Evolutionary conservation across 129 eudicot genomes (phyloP).

Genomic region (Helichrysum umbraculigerum): DNA sequence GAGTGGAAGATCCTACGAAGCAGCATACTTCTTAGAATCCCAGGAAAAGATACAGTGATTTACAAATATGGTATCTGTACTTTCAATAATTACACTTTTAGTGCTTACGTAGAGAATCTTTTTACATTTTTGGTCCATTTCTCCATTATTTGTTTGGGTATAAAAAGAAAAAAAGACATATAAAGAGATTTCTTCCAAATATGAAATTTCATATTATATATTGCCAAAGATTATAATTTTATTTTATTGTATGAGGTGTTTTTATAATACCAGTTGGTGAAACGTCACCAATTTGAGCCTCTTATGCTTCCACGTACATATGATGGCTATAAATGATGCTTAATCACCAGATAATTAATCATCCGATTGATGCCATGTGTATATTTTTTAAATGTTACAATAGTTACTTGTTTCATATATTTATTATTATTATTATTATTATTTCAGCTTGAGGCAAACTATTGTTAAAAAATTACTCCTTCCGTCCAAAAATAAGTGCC

Average conservation of each 20-base stretch:
- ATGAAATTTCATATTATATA: too few relatives aligned
- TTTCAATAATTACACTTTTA: constrained; percentile 10
- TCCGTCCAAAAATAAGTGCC: too few relatives aligned
- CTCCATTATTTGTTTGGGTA: not conserved
- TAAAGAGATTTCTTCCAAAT: not conserved
- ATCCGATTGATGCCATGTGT: too few relatives aligned
- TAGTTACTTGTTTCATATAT: too few relatives aligned
- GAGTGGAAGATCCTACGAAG: not conserved
- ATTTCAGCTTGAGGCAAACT: not conserved
- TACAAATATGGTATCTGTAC: constrained; percentile 8
- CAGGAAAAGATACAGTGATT: not conserved
- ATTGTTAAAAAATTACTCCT: too few relatives aligned
- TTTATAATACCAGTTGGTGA: not conserved
- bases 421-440: too few relatives aligned
- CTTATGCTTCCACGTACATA: not conserved
- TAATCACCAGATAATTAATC: not conserved
- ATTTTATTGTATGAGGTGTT: not conserved
- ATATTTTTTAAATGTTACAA: too few relatives aligned
- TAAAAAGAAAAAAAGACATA: not conserved
- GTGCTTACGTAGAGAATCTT: constrained; percentile 8
- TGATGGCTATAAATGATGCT: not conserved
- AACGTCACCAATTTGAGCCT: not conserved
- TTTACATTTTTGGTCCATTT: constrained; percentile 17
- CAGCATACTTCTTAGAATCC: constrained; percentile 10
- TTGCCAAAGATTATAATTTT: not conserved